Percentiles rank a stretch among this genome's conserved stretches.
Evolutionary conservation across 2,329 filamentous ascomycete genomes (phyloP).

Genomic region (Cercospora canescens): DNA sequence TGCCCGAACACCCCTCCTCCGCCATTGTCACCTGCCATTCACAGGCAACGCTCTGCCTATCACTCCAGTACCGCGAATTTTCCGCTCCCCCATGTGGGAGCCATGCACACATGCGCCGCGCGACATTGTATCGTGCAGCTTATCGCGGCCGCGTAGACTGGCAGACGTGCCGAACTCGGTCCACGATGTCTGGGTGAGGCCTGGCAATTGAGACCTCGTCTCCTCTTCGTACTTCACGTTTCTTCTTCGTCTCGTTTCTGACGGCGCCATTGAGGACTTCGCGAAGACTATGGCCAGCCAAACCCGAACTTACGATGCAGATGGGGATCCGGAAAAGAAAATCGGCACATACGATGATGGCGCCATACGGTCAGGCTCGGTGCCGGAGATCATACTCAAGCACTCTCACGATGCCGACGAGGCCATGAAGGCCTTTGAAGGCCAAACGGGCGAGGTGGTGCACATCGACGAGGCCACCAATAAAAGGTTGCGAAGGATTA

Average conservation of each 20-base stretch:
- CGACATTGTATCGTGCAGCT: background rate
- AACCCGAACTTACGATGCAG: slow-evolving; percentile 5
- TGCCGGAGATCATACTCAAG: slow-evolving; percentile 44
- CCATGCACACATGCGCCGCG: background rate
- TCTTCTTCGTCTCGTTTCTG: background rate
- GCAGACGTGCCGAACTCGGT: background rate
- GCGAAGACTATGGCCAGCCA: background rate
- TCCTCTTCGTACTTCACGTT: background rate
- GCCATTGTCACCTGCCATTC: slow-evolving; percentile 7
- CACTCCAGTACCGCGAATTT: background rate
- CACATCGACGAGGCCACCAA: slow-evolving; percentile 59
- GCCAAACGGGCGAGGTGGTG: slow-evolving; percentile 51
- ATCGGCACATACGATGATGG: slow-evolving; percentile 25
- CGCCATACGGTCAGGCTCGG: slow-evolving; percentile 30
- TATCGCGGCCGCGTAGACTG: background rate
- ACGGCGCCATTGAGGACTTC: background rate
- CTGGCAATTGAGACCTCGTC: background rate
- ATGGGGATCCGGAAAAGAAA: slow-evolving; percentile 30
- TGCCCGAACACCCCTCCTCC: slow-evolving; percentile 9
- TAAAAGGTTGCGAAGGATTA: slow-evolving; percentile 58
- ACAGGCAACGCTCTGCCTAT: slow-evolving; percentile 13
- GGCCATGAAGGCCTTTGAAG: slow-evolving; percentile 58
- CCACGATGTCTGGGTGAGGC: background rate
- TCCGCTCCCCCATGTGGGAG: slow-evolving; percentile 1
- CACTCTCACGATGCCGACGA: slow-evolving; percentile 61